A percentile compares a stretch with the other conserved stretches of the same genome.
Evolutionary conservation across 305 asterid genomes (phyloP).

Genomic region (Plantago rigida): DNA sequence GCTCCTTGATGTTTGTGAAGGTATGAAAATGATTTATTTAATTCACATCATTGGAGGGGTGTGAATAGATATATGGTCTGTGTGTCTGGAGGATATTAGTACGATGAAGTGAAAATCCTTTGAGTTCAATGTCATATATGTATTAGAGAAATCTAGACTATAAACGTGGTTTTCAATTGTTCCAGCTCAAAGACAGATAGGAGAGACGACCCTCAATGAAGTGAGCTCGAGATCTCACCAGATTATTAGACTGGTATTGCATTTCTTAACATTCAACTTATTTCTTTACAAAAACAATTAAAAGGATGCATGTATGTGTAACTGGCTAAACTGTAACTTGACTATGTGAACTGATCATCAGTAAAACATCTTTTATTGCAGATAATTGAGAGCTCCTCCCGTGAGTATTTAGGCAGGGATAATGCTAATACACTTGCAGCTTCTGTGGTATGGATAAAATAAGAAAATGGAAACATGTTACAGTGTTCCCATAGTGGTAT

Average conservation of each 20-base stretch:
- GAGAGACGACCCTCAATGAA: slow-evolving; percentile 71
- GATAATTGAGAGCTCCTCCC: slow-evolving; percentile 88
- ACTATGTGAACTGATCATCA: not conserved
- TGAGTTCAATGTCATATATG: no score
- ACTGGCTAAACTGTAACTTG: no score
- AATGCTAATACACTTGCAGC: slow-evolving; percentile 63
- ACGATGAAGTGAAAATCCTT: no score
- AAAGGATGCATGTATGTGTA: no score
- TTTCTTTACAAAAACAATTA: not conserved
- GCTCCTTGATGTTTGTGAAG: slow-evolving; percentile 79
- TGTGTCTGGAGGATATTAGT: no score
- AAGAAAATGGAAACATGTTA: not conserved
- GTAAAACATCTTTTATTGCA: slow-evolving; percentile 33
- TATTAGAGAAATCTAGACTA: not conserved
- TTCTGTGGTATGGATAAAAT: slow-evolving; percentile 54
- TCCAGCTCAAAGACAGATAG: slow-evolving; percentile 85
- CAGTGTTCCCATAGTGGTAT: slow-evolving; percentile 7
- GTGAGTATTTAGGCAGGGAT: slow-evolving; percentile 64
- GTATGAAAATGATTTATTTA: slow-evolving; percentile 30
- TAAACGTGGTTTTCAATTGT: slow-evolving; percentile 1
- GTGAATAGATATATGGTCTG: not conserved
- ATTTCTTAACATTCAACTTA: not conserved
- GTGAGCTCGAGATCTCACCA: slow-evolving; percentile 83
- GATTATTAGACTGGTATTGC: slow-evolving; percentile 67
- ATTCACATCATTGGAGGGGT: not conserved